Conservation (phyloP, 2,329 filamentous ascomycete species). For the Botryotinia convoluta region DNA sequence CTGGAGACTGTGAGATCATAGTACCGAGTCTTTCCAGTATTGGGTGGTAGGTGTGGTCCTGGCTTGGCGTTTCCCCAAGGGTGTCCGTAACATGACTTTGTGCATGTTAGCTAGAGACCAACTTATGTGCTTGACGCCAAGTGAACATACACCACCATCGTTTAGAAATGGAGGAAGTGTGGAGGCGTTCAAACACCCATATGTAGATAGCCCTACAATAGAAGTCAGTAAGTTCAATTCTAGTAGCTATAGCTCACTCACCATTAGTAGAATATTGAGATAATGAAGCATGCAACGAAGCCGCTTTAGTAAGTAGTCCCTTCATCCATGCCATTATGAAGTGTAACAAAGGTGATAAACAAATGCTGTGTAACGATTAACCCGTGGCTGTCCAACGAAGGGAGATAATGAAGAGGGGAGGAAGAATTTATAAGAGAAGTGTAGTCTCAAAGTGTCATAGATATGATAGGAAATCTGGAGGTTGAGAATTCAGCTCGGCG, state of each 20-base stretch:
- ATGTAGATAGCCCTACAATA: slow-evolving; percentile 25
- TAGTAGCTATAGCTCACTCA: not conserved
- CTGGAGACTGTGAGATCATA: slow-evolving; percentile 37
- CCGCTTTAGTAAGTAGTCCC: slow-evolving; percentile 9
- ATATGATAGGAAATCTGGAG: not conserved
- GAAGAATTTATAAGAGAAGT: slow-evolving; percentile 6
- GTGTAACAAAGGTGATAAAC: not conserved
- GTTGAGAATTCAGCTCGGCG: slow-evolving; percentile 18
- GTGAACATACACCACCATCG: slow-evolving; percentile 41
- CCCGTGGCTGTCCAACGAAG: not conserved
- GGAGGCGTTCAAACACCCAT: slow-evolving; percentile 38
- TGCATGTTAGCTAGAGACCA: not conserved
- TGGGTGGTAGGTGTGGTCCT: slow-evolving; percentile 31
- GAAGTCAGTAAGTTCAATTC: not conserved
- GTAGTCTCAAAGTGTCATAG: not conserved
- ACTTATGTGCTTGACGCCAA: not conserved
- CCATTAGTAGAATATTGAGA: slow-evolving; percentile 20
- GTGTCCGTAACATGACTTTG: slow-evolving; percentile 42
- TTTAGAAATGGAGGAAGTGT: slow-evolving; percentile 43
- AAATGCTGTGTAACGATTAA: slow-evolving; percentile 5
- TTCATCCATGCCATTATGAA: slow-evolving; percentile 17
- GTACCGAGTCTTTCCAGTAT: slow-evolving; percentile 40
- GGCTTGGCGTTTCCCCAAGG: slow-evolving; percentile 50
- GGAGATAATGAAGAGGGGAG: no score
- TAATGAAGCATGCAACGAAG: slow-evolving; percentile 16